A percentile compares a stretch with the other conserved stretches of the same genome.
Conservation (phyloP, 2,329 filamentous ascomycete genomes). For the Lomentospora prolificans region DNA sequence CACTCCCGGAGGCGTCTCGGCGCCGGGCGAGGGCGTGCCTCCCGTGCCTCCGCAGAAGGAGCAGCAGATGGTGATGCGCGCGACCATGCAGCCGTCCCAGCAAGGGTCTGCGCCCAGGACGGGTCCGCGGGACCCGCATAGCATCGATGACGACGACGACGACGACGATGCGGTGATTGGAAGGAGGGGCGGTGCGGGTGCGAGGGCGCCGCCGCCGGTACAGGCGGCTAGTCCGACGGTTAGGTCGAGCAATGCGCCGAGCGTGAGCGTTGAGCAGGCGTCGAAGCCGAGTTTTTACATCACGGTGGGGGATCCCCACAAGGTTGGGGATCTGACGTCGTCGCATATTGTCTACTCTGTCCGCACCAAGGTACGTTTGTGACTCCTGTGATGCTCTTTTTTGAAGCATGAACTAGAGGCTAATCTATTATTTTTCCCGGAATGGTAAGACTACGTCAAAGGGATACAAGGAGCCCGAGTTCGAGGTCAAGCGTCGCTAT, state of each 20-base stretch:
- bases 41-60: conserved; percentile 63
- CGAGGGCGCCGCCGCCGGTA: conserved; percentile 58
- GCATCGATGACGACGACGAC: conserved; percentile 52
- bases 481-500: conserved; percentile 87
- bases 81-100: conserved; percentile 39
- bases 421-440: not conserved
- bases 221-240: conserved; percentile 45
- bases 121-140: conserved; percentile 47
- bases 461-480: conserved; percentile 85
- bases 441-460: conserved; percentile 73
- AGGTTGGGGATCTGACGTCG: conserved; percentile 92
- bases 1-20: conserved; percentile 29
- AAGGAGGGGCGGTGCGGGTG: conserved; percentile 26
- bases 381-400: not conserved
- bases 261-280: conserved; percentile 85
- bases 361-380: conserved; percentile 64
- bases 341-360: conserved; percentile 98
- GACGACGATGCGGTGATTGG: conserved; percentile 41
- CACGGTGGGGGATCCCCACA: conserved; percentile 89
- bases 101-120: conserved; percentile 29
- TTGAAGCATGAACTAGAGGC: not conserved
- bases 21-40: conserved; percentile 36
- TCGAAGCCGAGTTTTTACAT: conserved; percentile 88
- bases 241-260: conserved; percentile 53
- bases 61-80: conserved; percentile 46